Percentiles rank a stretch among this genome's conserved stretches.
Conservation (phyloP, 2,329 filamentous ascomycete genomes). For the Seiridium unicorne region DNA sequence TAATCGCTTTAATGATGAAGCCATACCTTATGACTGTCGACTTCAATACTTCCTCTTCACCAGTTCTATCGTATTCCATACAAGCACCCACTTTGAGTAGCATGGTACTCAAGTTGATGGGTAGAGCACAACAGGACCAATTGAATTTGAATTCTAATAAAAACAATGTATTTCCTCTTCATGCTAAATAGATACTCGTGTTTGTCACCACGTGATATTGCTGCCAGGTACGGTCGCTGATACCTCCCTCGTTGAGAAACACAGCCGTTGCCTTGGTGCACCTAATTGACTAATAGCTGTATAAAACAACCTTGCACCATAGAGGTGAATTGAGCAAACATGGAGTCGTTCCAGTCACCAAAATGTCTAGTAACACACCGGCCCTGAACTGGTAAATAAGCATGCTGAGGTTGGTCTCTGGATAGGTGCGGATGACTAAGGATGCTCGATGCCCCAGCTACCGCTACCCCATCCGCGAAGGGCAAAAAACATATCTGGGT, state of each 20-base stretch:
- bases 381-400: slow-evolving; percentile 29
- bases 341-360: slow-evolving; percentile 9
- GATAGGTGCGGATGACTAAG: slow-evolving; percentile 32
- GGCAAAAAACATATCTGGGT: slow-evolving; percentile 50
- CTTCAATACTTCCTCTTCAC: too few species aligned
- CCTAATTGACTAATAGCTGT: slow-evolving; percentile 16
- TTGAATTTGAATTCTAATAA: slow-evolving; percentile 34
- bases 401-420: slow-evolving; percentile 29
- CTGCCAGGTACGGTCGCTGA: slow-evolving; percentile 28
- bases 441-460: slow-evolving; percentile 41
- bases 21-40: too few species aligned
- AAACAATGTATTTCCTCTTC: slow-evolving; percentile 39
- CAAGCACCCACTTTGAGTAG: not conserved
- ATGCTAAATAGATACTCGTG: slow-evolving; percentile 29
- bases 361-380: not conserved
- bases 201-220: slow-evolving; percentile 31
- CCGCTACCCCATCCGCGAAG: slow-evolving; percentile 43
- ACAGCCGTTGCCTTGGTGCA: slow-evolving; percentile 10
- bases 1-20: too few species aligned
- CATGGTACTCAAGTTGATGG: not conserved
- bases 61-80: not conserved
- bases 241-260: slow-evolving; percentile 37
- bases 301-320: slow-evolving; percentile 22
- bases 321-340: slow-evolving; percentile 28
- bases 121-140: slow-evolving; percentile 28